phyloP scores from a whole-genome alignment of 2,329 filamentous ascomycete genomes.

The Aspergillus neotritici region DNA sequence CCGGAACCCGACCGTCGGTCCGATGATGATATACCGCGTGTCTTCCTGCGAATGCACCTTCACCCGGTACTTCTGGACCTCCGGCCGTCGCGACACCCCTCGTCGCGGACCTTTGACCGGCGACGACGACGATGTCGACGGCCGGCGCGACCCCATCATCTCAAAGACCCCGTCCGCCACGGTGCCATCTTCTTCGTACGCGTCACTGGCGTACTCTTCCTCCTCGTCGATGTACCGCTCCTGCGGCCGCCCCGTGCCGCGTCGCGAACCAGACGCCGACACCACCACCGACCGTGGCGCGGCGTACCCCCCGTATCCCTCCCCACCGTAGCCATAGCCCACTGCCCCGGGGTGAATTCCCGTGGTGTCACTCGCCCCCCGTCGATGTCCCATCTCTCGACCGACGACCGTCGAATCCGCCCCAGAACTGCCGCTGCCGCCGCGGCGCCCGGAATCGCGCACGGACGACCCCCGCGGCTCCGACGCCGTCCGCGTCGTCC shows the following conservation, averaged over 20 bases:
- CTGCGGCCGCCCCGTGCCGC: conserved; percentile 31
- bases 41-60: conserved; percentile 85
- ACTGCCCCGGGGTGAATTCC: conserved; percentile 19
- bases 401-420: conserved; percentile 14
- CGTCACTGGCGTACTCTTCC: conserved; percentile 64
- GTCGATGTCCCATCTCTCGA: conserved; percentile 28
- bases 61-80: conserved; percentile 73
- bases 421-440: conserved; percentile 20
- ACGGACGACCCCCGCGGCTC: conserved; percentile 44
- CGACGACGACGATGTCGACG: conserved; percentile 31
- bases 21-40: conserved; percentile 87
- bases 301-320: conserved; percentile 60
- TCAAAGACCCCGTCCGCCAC: conserved; percentile 71
- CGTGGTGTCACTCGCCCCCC: conserved; percentile 27
- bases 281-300: conserved; percentile 47
- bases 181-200: conserved; percentile 63
- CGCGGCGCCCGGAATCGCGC: conserved; percentile 28
- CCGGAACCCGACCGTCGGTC: conserved; percentile 63
- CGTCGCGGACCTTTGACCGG: conserved; percentile 23
- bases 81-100: conserved; percentile 44
- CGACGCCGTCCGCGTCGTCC: conserved; percentile 47
- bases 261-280: conserved; percentile 40
- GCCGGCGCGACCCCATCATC: conserved; percentile 54
- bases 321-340: conserved; percentile 37
- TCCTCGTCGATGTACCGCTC: conserved; percentile 73